Evolutionary conservation across 768 basidiomycete species (phyloP), one percentile per base, ranked within the genome.

Genomic region (Lentinula edodes): DNA sequence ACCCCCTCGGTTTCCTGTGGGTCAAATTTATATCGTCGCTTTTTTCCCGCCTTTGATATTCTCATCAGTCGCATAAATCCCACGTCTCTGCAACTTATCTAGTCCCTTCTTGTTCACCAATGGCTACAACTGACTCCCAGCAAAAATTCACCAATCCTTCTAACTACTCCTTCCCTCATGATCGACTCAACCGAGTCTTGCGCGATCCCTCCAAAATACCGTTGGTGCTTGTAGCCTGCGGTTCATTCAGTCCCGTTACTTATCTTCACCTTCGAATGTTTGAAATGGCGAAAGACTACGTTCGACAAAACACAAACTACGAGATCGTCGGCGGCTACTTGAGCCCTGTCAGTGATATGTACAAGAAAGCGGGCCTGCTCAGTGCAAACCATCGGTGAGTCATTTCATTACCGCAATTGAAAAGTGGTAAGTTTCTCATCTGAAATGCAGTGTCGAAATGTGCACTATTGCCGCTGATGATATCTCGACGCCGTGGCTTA

Each of bases 211-310:
- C 73, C 20, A 92, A 89, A 75, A 87, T 88, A 7, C 96, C 94
- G n/a, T 76, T 97, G 66, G 91, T 95, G 60, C 87, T 97, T 64
- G 93, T 99, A 62, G 97, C 94, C 51, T 99, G 97, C 70, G 97
- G 96, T 34, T 96, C 93, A 60, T 98, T 98, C 84, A 95, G 93
- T 68, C 96, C 96, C 10, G 90, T 97, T 64, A 97, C 95, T n/a
- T 96, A 95, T 70, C 89, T 96, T 56, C 95, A 97, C 70, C 85
- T 98, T 64, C 91, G 97, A 66, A 98, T 99, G 95, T 99, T 98
- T 75, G 97, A 98, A 73, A 98, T 99, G 97, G 97, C 96, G 60
- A 91, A 90, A 76, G 97, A 98, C 79, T 95, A 94, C 69, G 86
- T 91, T 58, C 86, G 93, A 56, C 91, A 94, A 68, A 93, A 95